phyloP scores from a whole-genome alignment of 2,329 filamentous ascomycete species.

The Bipolaris oryzae region DNA sequence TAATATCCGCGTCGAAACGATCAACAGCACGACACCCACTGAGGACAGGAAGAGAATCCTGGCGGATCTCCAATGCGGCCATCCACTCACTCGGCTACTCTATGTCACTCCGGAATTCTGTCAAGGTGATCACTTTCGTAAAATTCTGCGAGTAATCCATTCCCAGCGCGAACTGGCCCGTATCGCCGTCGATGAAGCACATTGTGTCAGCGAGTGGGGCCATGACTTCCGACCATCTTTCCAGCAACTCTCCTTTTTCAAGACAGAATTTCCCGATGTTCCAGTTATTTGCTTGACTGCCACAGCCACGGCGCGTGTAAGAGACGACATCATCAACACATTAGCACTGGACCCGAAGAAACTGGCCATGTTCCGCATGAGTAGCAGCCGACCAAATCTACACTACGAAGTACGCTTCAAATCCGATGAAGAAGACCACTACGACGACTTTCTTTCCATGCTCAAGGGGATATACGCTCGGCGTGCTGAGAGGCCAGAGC shows the following conservation, averaged over 20 bases:
- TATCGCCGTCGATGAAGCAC: slow-evolving; percentile 90
- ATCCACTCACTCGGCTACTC: slow-evolving; percentile 80
- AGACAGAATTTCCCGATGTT: slow-evolving; percentile 77
- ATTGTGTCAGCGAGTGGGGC: slow-evolving; percentile 98
- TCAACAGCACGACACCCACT: slow-evolving; percentile 80
- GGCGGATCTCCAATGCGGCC: slow-evolving; percentile 82
- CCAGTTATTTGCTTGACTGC: slow-evolving; percentile 93
- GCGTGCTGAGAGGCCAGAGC: slow-evolving; percentile 62
- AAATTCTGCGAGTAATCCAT: slow-evolving; percentile 73
- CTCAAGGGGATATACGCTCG: slow-evolving; percentile 74
- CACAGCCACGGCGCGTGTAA: slow-evolving; percentile 81
- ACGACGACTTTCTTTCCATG: slow-evolving; percentile 77
- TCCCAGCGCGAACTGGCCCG: slow-evolving; percentile 83
- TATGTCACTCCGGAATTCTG: slow-evolving; percentile 96
- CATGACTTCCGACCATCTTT: slow-evolving; percentile 96
- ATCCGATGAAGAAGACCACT: slow-evolving; percentile 74
- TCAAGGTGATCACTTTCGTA: slow-evolving; percentile 75
- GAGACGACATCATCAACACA: slow-evolving; percentile 79
- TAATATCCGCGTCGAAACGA: slow-evolving; percentile 79
- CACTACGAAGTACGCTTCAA: slow-evolving; percentile 91
- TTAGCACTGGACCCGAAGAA: slow-evolving; percentile 70
- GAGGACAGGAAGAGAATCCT: slow-evolving; percentile 72
- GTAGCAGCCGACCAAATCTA: slow-evolving; percentile 81
- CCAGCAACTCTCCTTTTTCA: slow-evolving; percentile 85
- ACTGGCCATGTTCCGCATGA: slow-evolving; percentile 79